Evolutionary conservation across 352 stramenopile genomes (phyloP).

Genomic region (Pythium angustatum): DNA sequence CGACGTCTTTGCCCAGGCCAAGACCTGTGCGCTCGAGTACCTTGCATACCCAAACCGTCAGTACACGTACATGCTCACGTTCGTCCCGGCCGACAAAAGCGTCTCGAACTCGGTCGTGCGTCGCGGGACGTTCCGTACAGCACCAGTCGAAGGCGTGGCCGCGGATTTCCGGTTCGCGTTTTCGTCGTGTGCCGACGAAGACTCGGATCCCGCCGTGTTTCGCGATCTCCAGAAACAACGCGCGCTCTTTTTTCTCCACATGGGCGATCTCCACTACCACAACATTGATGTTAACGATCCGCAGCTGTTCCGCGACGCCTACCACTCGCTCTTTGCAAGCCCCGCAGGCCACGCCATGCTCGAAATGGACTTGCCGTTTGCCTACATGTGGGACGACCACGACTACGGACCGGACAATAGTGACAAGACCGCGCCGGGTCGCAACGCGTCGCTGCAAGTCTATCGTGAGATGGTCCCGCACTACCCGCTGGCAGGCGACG

Average conservation of each 20-base stretch:
- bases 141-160: conserved; percentile 40
- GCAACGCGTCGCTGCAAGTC: conserved; percentile 69
- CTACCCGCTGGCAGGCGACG: conserved; percentile 46
- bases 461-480: conserved; percentile 85
- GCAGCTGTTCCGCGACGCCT: conserved; percentile 54
- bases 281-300: conserved; percentile 77
- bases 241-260: conserved; percentile 87
- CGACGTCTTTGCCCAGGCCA: conserved; percentile 42
- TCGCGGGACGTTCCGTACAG: conserved; percentile 53
- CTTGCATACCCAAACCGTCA: conserved; percentile 46
- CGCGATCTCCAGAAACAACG: conserved; percentile 59
- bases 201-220: conserved; percentile 64
- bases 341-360: conserved; percentile 70
- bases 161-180: conserved; percentile 77
- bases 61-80: conserved; percentile 66
- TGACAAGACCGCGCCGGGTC: conserved; percentile 69
- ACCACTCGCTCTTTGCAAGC: conserved; percentile 73
- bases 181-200: conserved; percentile 80
- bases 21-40: conserved; percentile 47
- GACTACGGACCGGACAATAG: conserved; percentile 90
- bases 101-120: conserved; percentile 30
- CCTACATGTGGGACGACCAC: conserved; percentile 92
- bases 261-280: conserved; percentile 88
- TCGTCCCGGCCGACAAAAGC: conserved; percentile 33
- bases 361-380: conserved; percentile 82